Evolutionary conservation across 176 grass and related monocot species (phyloP), one percentile per base, ranked within the genome.

Genomic region (bread wheat (Triticum aestivum)): DNA sequence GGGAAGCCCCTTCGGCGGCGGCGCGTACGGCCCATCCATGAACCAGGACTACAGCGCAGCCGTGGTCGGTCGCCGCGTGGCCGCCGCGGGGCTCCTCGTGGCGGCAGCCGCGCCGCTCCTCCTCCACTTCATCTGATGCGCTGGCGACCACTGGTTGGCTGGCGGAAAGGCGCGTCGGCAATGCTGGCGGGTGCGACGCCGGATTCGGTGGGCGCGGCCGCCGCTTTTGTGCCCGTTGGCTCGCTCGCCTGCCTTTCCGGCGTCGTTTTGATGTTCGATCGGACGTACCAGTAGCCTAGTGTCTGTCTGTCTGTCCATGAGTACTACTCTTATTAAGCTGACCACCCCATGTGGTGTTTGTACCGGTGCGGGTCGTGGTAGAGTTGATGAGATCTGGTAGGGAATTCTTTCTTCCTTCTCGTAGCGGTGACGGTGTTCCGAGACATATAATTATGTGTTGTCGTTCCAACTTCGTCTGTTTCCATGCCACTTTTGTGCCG

Each of bases 11-110:
- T 88, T 91, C 32, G 82, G 82, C 51, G 77, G 82, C 38, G 52
- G 85, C 77, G 89, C 86, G 1, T 91, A 88, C 77, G 89, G 89
- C 23, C 89, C 89, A 3, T 69, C 89, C 9, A 79, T 73, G 37
- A 70, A 62, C 47, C 63, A 83, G 0, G 89, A 91, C 77, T 76
- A 77, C 89, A 91, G 29, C 69, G 51, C 81, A 15, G 51, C 51
- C 67, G 26, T 8, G 3, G 37, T 70, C 11, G 30, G 49, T 52
- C 69, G 30, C 38, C 77, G 15, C 39, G 71, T 17, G 1, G 14
- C 56, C 1, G 7, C 69, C 27, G 49, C 61, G 0, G 67, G 30
- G 2, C 15, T 41, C 21, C 73, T 85, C 75, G 9, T 86, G 6
- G 77, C 56, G 3, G 72, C 73, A 4, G 84, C 73, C 18, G 58